These are phyloP conservation scores for Kwoniella heveanensis DNA, from an alignment of 768 basidiomycete species.

Conservation along the genomic window DNA sequence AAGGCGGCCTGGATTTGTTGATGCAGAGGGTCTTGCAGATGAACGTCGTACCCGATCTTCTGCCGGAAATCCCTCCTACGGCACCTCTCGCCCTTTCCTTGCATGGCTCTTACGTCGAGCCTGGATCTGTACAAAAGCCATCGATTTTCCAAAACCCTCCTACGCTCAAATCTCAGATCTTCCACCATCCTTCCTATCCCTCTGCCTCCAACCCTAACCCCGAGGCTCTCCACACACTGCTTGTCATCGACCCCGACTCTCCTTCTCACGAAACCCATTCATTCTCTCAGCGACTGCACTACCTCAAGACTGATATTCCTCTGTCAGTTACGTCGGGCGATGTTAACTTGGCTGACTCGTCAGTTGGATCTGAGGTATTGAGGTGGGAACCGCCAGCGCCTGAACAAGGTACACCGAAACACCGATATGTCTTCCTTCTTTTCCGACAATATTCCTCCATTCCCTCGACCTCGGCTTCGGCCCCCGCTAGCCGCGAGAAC, in stretches of 20 bases:
- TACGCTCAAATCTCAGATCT: constrained; percentile 70
- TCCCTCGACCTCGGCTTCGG: background rate
- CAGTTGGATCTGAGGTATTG: constrained; percentile 41
- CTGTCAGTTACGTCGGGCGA: constrained; percentile 56
- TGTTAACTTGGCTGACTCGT: constrained; percentile 24
- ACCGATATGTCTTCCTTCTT: constrained; percentile 61
- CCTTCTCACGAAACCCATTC: constrained; percentile 70
- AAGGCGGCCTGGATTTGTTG: constrained; percentile 82
- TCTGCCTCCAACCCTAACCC: constrained; percentile 44
- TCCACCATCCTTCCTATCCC: constrained; percentile 60
- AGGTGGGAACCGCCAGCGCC: constrained; percentile 89
- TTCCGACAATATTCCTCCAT: constrained; percentile 18
- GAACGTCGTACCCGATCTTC: constrained; percentile 83
- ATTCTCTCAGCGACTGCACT: constrained; percentile 56
- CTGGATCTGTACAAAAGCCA: constrained; percentile 30
- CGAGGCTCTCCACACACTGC: constrained; percentile 80
- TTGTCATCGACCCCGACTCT: constrained; percentile 87
- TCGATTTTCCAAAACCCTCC: constrained; percentile 69
- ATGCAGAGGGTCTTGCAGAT: constrained; percentile 94
- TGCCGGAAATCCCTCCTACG: constrained; percentile 71
- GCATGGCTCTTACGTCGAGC: constrained; percentile 27
- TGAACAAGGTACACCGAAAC: constrained; percentile 81
- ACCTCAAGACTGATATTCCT: constrained; percentile 60
- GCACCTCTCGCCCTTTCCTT: constrained; percentile 73
- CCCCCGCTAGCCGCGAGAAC: constrained; percentile 1